These are phyloP conservation scores for Nasturtium officinale DNA, from an alignment of 345 rosid genomes.

Conservation along the genomic window DNA sequence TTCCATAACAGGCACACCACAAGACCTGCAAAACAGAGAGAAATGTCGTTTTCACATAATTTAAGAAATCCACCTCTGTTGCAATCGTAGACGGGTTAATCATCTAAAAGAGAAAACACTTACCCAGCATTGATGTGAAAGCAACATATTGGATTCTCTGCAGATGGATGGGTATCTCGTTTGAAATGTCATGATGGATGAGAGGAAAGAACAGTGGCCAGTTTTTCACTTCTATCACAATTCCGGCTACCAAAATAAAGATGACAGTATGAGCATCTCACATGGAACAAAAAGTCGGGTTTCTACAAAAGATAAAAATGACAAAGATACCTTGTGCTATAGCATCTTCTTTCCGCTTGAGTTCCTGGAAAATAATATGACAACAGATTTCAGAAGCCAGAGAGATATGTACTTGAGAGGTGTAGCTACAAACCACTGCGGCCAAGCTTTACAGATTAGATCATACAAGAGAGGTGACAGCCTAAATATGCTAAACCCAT, in stretches of 20 bases:
- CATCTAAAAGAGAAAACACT: slow-evolving; percentile 12
- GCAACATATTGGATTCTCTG: slow-evolving; percentile 88
- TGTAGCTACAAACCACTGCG: slow-evolving; percentile 6
- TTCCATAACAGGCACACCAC: slow-evolving; percentile 80
- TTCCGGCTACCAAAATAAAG: slow-evolving; percentile 71
- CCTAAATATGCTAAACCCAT: slow-evolving; percentile 6
- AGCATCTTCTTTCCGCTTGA: slow-evolving; percentile 90
- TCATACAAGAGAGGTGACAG: not conserved
- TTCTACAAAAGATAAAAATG: slow-evolving; percentile 8
- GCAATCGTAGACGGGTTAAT: slow-evolving; percentile 9
- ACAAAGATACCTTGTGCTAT: slow-evolving; percentile 56
- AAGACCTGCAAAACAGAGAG: slow-evolving; percentile 62
- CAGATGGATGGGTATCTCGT: slow-evolving; percentile 93
- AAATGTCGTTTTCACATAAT: not conserved
- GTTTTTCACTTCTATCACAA: slow-evolving; percentile 86
- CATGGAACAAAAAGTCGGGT: slow-evolving; percentile 10
- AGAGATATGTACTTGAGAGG: slow-evolving; percentile 3
- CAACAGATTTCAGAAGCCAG: slow-evolving; percentile 13
- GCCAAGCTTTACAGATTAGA: slow-evolving; percentile 6
- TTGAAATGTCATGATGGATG: slow-evolving; percentile 89
- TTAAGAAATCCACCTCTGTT: slow-evolving; percentile 24
- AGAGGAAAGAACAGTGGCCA: slow-evolving; percentile 95
- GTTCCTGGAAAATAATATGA: slow-evolving; percentile 56
- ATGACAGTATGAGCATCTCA: slow-evolving; percentile 27
- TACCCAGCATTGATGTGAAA: slow-evolving; percentile 86